Percentiles rank a stretch among this genome's conserved stretches.
phyloP scores from a whole-genome alignment of 2,329 filamentous ascomycete species.

The Aspergillus costaricaensis region DNA sequence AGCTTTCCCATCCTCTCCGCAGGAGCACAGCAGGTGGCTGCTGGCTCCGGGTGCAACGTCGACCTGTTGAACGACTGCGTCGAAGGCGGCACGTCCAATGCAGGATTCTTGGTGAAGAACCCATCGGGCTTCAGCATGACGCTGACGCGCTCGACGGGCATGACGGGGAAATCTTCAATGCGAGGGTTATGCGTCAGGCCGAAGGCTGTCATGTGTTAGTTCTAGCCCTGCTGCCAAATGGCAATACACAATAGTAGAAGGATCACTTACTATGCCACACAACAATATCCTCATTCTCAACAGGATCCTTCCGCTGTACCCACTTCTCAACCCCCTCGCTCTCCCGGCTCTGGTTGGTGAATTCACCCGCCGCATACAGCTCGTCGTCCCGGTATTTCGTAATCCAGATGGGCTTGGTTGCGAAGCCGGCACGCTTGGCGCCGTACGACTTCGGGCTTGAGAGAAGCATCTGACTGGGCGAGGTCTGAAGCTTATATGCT shows the following conservation, averaged over 20 bases:
- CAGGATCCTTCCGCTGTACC: constrained; percentile 50
- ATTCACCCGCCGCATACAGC: constrained; percentile 55
- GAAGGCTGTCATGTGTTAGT: constrained; percentile 31
- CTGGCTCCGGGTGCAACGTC: constrained; percentile 33
- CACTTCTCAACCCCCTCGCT: constrained; percentile 57
- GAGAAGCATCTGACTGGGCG: constrained; percentile 53
- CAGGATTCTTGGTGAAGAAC: constrained; percentile 55
- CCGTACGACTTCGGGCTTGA: constrained; percentile 50
- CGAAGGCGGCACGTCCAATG: constrained; percentile 49
- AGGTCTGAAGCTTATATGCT: constrained; percentile 53
- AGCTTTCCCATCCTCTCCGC: constrained; percentile 29
- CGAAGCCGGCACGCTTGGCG: constrained; percentile 52
- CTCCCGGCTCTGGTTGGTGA: constrained; percentile 55
- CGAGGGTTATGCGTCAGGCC: constrained; percentile 66
- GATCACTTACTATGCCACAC: constrained; percentile 41
- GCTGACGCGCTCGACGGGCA: constrained; percentile 60
- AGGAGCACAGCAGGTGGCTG: constrained; percentile 25
- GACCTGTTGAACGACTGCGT: constrained; percentile 44
- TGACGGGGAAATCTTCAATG: constrained; percentile 67
- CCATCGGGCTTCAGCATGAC: constrained; percentile 53
- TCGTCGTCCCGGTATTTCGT: constrained; percentile 57
- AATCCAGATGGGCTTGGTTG: constrained; percentile 57
- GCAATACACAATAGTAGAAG: not conserved
- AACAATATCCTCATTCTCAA: constrained; percentile 50
- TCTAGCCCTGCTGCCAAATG: not conserved